phyloP scores from a whole-genome alignment of 305 asterid genomes.

The Solanum aculeatissimum region DNA sequence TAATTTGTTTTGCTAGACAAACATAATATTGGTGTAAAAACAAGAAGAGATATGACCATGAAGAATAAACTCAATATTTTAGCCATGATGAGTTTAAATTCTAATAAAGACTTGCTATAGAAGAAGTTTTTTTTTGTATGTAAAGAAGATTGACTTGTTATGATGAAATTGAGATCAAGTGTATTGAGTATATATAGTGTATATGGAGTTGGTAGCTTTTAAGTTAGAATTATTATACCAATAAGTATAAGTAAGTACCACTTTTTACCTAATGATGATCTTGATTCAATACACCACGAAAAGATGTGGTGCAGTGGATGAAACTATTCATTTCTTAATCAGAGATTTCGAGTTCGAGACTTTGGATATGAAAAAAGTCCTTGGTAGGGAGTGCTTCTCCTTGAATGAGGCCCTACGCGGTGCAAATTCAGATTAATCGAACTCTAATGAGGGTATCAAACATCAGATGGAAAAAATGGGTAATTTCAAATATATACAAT shows the following conservation, averaged over 20 bases:
- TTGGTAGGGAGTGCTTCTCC: background rate
- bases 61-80: conserved; percentile 18
- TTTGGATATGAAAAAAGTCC: background rate
- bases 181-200: background rate
- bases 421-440: background rate
- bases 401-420: background rate
- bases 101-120: background rate
- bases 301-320: background rate
- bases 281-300: background rate
- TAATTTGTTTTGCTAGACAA: conserved; percentile 16
- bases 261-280: background rate
- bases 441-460: background rate
- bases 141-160: background rate
- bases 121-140: background rate
- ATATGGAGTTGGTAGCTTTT: background rate
- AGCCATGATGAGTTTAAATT: conserved; percentile 21
- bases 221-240: background rate
- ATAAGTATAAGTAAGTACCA: background rate
- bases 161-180: background rate
- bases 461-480: background rate
- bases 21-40: conserved; percentile 52
- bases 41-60: conserved; percentile 24
- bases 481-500: too few species aligned
- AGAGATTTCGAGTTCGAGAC: background rate
- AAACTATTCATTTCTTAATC: background rate